A percentile compares a stretch with the other conserved stretches of the same genome.
Conservation (phyloP, 306 rosid species). For the Gastrolobium bilobum region DNA sequence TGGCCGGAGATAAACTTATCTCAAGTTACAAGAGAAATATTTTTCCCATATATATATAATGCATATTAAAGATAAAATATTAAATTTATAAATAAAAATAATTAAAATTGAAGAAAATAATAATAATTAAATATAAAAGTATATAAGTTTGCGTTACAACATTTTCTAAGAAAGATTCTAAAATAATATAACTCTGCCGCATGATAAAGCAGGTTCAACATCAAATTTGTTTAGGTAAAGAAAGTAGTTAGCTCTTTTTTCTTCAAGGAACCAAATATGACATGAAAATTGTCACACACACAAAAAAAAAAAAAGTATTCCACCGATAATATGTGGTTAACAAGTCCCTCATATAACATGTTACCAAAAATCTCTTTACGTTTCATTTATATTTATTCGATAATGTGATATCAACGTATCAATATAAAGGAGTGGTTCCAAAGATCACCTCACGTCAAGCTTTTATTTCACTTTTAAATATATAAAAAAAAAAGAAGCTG, state of each 20-base stretch:
- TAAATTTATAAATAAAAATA: too few relatives aligned
- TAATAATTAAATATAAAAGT: too few relatives aligned
- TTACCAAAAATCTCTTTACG: conserved; percentile 9
- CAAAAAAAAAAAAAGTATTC: neutral
- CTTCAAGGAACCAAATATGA: neutral
- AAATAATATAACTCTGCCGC: neutral
- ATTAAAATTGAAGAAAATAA: too few relatives aligned
- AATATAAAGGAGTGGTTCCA: conserved; percentile 25
- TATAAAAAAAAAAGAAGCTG: conserved; percentile 24
- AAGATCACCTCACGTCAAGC: conserved; percentile 28
- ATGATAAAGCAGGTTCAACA: neutral
- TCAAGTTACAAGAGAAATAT: too few relatives aligned
- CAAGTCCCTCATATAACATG: neutral
- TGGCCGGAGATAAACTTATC: too few relatives aligned
- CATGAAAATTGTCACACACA: too few relatives aligned
- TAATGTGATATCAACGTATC: neutral
- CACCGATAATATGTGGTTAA: neutral
- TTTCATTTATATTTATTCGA: neutral
- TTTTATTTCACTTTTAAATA: conserved; percentile 29
- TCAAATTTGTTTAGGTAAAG: neutral
- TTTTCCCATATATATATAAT: too few relatives aligned
- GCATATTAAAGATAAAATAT: too few relatives aligned
- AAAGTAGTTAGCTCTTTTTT: neutral
- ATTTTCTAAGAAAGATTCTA: neutral
- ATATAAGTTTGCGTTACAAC: too few relatives aligned